Evolutionary conservation across 495 filamentous ascomycete species (phyloP), one percentile per base, ranked within the genome.

Genomic region (Bathelium albidoporum): DNA sequence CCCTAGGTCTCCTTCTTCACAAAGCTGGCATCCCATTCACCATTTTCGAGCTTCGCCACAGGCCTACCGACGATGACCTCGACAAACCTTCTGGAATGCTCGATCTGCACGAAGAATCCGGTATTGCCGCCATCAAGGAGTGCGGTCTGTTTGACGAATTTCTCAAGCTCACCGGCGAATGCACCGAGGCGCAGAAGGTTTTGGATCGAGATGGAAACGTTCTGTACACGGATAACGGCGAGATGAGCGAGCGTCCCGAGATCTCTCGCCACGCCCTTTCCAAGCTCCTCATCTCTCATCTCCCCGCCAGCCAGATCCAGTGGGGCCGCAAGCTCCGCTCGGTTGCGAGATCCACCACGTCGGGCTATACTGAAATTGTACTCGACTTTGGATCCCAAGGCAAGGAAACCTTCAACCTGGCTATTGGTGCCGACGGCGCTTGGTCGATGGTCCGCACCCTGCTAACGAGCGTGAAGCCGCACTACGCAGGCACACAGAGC

Each of bases 401-500:
- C 9, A 70, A 67, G 34, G 31, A 20, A 16, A 71, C 64, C 2
- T 82, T 80, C 65, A 80, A 86, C 67, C 72, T 87, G 0, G 74
- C 87, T 0, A 74, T 87, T 28, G 84, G 85, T 18, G 83, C 84
- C 2, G 85, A 87, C 64, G 85, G 85, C 16, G 82, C 83, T 14
- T 86, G 83, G 80, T 80, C 77, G 11, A 75, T 74, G 55, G 76
- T 84, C 4, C 79, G 85, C 32, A 69, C 65, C 0, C 44, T 79
- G 1, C 67, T 87, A 32, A 81, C 77, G 3, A 69, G 76, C 45
- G 70, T 72, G 36, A 66, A 71, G 61, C 85, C 83, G 1, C 63
- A 71, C 18, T 86, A 82, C 70, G 76, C 76, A 1, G 81, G 82
- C 20, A 68, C 79, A 32, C 72, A 14, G 1, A 60, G 60, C 11